Evolutionary conservation across 805 yeast species (phyloP).

Genomic region (Starmerella bombicola): DNA sequence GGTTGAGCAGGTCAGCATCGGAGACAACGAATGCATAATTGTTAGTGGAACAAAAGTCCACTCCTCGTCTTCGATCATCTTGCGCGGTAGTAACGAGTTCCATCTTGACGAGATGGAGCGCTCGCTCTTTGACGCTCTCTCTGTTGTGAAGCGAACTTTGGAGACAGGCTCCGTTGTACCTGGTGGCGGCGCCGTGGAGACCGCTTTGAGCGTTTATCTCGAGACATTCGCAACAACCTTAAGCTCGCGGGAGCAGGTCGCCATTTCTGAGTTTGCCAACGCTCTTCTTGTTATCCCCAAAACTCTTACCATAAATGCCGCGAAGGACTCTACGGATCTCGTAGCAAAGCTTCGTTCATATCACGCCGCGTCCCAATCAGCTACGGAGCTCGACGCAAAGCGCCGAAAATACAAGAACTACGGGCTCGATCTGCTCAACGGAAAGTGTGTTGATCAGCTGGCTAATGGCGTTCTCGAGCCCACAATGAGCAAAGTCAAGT

Average conservation of each 20-base stretch:
- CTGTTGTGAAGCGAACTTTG: conserved; percentile 89
- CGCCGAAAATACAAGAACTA: conserved; percentile 77
- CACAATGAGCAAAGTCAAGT: conserved; percentile 79
- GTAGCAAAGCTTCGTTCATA: conserved; percentile 92
- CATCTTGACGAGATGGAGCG: conserved; percentile 98
- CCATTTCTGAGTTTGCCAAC: conserved; percentile 92
- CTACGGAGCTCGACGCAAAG: conserved; percentile 70
- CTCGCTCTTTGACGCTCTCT: conserved; percentile 84
- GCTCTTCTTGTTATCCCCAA: conserved; percentile 87
- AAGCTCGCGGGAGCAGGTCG: conserved; percentile 93
- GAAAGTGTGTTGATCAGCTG: conserved; percentile 80
- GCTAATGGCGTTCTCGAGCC: conserved; percentile 89
- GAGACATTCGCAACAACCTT: conserved; percentile 97
- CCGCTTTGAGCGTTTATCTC: conserved; percentile 84
- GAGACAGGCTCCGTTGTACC: conserved; percentile 93
- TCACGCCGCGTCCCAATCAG: conserved; percentile 88
- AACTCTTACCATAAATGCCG: conserved; percentile 93
- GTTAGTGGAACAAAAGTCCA: conserved; percentile 83
- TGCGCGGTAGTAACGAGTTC: conserved; percentile 90
- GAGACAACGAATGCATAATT: conserved; percentile 94
- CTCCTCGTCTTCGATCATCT: conserved; percentile 77
- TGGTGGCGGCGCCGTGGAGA: conserved; percentile 99
- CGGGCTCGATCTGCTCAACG: conserved; percentile 83
- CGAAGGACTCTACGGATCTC: conserved; percentile 89
- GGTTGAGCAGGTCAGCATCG: conserved; percentile 78